Base-by-base conservation (phyloP, 495 filamentous ascomycete genomes). In the Jackrogersella minutella region DNA sequence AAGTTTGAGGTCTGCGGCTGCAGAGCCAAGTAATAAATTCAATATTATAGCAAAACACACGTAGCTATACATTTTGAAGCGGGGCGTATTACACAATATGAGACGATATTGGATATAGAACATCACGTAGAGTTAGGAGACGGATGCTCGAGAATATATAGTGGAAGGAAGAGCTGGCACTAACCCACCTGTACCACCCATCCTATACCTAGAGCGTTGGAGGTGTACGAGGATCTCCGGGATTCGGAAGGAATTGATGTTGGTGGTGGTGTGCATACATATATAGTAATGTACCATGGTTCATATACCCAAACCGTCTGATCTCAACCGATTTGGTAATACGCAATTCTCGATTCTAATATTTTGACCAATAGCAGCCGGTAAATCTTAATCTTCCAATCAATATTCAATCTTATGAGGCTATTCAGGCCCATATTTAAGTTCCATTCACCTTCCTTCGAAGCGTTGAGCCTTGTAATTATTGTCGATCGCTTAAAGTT, bases 1-100 rank as follows among this genome's bases (percentile, higher is more conserved):
- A 9, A 72, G 56, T n/a, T 47, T 69, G 16, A 26, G 21, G 4
- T 65, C 39, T 5, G 57, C 54, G 14, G 31, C 13, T 22, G 28
- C 52, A 9, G 37, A 28, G 10, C 22, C 7, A 9, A 33, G 10
- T 1, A 58, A 19, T 9, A 58, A 13, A 22, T 28, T 40, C 21
- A 21, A 65, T 28, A 39, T 10, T 1, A 36, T 30, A 2, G 37
- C 44, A 14, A 52, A 17, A 5, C n/a, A 5, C 9, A 28, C 24
- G 19, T 24, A 21, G 37, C 5, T 36, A 16, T 52, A 44, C 53
- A 64, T 64, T 51, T n/a, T 44, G 47, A 14, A 10, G 21, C 13
- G 30, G 16, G 43, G 43, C 31, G 21, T 13, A 24, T 2, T 13
- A 11, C 9, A 28, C 3, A 30, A 30, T 50, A 52, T 13, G 49